Conservation (phyloP, 495 filamentous ascomycete genomes). For the Xylaria castorea region DNA sequence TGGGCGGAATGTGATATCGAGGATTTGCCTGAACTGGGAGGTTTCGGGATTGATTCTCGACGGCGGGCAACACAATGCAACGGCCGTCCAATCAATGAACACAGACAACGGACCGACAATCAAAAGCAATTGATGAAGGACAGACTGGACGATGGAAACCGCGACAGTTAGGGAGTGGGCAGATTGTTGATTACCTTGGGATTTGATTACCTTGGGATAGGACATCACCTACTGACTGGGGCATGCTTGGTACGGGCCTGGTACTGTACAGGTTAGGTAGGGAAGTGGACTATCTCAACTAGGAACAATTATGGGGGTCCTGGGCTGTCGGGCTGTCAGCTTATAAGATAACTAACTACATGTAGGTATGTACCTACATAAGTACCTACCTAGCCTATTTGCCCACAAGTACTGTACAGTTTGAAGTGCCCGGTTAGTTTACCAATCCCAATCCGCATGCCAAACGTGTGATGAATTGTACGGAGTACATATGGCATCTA, state of each 20-base stretch:
- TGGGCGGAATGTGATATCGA: conserved; percentile 5
- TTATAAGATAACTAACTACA: neutral
- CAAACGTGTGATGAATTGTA: neutral
- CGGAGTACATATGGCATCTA: neutral
- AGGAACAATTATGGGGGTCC: conserved; percentile 13
- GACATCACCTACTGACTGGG: neutral
- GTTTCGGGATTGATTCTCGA: conserved; percentile 12
- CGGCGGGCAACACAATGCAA: conserved; percentile 9
- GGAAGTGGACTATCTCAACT: neutral
- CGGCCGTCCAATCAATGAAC: conserved; percentile 9
- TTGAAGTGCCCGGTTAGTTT: no score
- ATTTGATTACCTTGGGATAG: conserved; percentile 10
- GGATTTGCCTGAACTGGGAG: conserved; percentile 10
- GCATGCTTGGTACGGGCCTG: neutral
- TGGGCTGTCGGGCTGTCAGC: conserved; percentile 1
- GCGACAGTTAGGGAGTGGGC: conserved; percentile 11
- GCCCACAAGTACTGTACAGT: no score
- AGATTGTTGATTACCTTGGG: conserved; percentile 19
- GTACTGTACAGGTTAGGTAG: neutral
- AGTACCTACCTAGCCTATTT: neutral
- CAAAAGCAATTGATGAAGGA: conserved; percentile 9
- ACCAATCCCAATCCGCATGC: neutral
- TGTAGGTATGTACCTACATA: conserved; percentile 11
- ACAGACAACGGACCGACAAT: neutral
- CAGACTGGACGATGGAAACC: neutral